Base-by-base conservation (phyloP, 441 rosid genomes). In the Sinapis alba region DNA sequence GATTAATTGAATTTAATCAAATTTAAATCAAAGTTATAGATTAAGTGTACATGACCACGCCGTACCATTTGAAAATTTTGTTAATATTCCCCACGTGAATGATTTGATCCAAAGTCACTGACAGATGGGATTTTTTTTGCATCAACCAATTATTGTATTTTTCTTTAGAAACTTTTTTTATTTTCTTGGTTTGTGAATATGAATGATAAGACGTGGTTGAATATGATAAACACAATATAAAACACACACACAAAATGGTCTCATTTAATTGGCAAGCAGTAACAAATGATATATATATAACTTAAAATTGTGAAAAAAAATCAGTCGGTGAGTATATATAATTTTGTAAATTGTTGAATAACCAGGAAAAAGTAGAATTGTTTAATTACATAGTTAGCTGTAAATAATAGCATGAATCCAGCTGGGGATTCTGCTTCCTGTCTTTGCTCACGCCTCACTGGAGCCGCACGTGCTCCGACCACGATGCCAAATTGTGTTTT, bases 401-500 rank as follows among this genome's bases (percentile, higher is more conserved):
- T 30, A 3, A 3, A 65, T 75, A 68, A 56, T 60, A 16, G 68
- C 71, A 61, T n/a, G 51, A 75, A 34, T 34, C 73, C 63, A 74
- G 73, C 72, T 71, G 65, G 64, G 64, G 58, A 75, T 75, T 64
- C 68, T 69, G 80, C 82, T 80, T 53, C 60, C 76, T 68, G 81
- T 68, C 63, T 73, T 69, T 63, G 62, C 61, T 76, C 85, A 74
- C 71, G 82, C 83, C 70, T 60, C 57, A 81, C 80, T 84, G 90
- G 83, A 86, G 16, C 77, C 79, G 72, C 90, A 84, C 83, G 84
- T 83, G 87, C 69, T 70, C 79, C 58, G 47, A 27, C 43, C 81
- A 57, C 80, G 11, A 41, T 62, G 45, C 66, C 78, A 43, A 68
- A 10, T 45, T 73, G 51, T 13, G 59, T 53, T 26, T 50, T 50